Evolutionary conservation across 805 yeast genomes (phyloP), one percentile per base, ranked within the genome.

Genomic region (Metschnikowia anglica): DNA sequence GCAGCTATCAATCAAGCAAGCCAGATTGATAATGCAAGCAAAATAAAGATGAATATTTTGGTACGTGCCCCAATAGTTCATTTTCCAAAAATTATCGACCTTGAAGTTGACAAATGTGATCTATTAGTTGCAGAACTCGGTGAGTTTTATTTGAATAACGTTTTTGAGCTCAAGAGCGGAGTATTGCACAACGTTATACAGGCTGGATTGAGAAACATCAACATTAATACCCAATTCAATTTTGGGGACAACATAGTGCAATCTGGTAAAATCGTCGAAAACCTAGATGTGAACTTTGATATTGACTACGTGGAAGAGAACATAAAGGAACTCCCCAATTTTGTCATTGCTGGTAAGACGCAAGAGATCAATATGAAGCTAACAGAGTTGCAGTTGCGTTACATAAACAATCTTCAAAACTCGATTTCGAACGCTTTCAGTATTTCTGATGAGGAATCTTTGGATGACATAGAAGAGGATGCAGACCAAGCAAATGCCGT

Each of bases 1-100:
- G 87, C 89, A 9, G 96, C 98, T 0, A 77, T 88, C 52, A 79
- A 84, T 52, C 95, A 87, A 60, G 93, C 93, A 0, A 79, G 70
- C 33, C 81, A 80, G 48, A 71, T 82, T 32, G 78, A 79, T 39
- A 71, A 66, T 43, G 79, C 86, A 0, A 74, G 68, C 35, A 76
- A 73, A 50, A 80, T 89, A 64, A 80, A 81, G 49, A 76, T 90
- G 58, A 85, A 90, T 53, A 63, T 95, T 25, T 62, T 78, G 13
- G 72, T 93, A 12, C 75, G 79, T 39, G 88, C 97, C 1, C 99
- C 99, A 0, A 84, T 84, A 8, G 69, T 93, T 27, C 79, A 84
- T 2, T 88, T 89, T 55, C 96, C 98, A 0, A 73, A 73, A 40
- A 48, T 77, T 0, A 67, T 73, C 3, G 75, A 73, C 33, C 69